Evolutionary conservation across 2,329 filamentous ascomycete genomes (phyloP).

Genomic region (Monilinia fructicola): DNA sequence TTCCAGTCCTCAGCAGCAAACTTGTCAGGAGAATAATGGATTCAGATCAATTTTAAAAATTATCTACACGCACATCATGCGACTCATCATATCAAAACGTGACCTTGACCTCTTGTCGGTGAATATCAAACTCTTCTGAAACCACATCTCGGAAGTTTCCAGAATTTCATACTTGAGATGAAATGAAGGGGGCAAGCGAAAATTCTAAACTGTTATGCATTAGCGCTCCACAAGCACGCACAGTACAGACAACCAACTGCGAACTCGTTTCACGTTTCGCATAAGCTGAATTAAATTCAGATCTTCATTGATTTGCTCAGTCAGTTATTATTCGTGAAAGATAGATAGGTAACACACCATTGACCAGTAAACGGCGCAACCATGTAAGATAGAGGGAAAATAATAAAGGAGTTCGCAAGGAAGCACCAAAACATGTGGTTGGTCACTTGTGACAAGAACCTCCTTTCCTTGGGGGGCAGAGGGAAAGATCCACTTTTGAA

Average conservation of each 20-base stretch:
- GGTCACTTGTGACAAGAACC: slow-evolving; percentile 12
- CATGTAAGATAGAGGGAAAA: background rate
- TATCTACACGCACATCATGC: background rate
- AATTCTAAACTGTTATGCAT: slow-evolving; percentile 2
- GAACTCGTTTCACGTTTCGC: slow-evolving; percentile 14
- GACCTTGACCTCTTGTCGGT: background rate
- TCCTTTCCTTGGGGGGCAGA: slow-evolving; percentile 10
- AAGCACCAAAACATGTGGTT: background rate
- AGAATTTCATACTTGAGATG: background rate
- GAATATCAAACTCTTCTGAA: slow-evolving; percentile 18
- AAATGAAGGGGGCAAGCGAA: slow-evolving; percentile 19
- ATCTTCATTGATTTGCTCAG: background rate
- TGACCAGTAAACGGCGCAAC: too few relatives aligned
- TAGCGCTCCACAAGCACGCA: background rate
- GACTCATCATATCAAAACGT: background rate
- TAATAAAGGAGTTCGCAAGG: slow-evolving; percentile 1
- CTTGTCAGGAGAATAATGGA: background rate
- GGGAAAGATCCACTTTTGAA: slow-evolving; percentile 4
- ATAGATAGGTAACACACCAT: background rate
- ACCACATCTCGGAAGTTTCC: slow-evolving; percentile 7
- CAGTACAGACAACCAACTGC: background rate
- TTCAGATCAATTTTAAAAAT: background rate
- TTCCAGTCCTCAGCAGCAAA: too few relatives aligned
- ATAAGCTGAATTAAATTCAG: background rate
- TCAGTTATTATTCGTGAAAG: background rate